Percentiles rank a stretch among this genome's conserved stretches.
Conservation (phyloP, 2,329 filamentous ascomycete genomes). For the Epichloe scottii region DNA sequence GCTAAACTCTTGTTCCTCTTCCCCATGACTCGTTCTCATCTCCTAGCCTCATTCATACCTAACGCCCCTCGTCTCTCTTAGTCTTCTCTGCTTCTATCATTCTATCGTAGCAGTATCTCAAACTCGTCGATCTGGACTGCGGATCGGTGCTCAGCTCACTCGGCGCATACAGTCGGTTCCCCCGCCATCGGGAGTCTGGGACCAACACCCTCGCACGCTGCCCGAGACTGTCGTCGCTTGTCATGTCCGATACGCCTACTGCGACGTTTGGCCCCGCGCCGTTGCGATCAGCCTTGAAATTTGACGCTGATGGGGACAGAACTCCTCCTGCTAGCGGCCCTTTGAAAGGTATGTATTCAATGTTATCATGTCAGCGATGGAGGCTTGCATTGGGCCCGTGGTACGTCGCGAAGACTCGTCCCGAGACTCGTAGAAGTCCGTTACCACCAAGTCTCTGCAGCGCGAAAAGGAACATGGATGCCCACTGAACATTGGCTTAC, state of each 20-base stretch:
- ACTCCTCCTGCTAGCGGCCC: constrained; percentile 23
- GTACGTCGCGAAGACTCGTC: not conserved
- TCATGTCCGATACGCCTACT: constrained; percentile 16
- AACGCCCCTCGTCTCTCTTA: too few species aligned
- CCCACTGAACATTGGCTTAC: constrained; percentile 10
- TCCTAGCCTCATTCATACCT: too few species aligned
- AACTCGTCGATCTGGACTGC: too few species aligned
- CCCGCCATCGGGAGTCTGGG: not conserved
- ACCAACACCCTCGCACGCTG: not conserved
- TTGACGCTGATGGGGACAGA: constrained; percentile 28
- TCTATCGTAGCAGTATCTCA: too few species aligned
- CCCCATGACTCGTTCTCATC: too few species aligned
- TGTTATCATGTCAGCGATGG: not conserved
- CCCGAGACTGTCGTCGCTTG: not conserved
- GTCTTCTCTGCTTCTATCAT: too few species aligned
- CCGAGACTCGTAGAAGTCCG: not conserved
- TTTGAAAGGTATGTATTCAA: constrained; percentile 26
- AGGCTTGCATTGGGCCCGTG: not conserved
- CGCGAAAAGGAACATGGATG: not conserved
- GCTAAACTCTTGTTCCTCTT: too few species aligned
- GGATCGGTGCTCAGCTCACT: too few species aligned
- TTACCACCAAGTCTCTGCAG: not conserved
- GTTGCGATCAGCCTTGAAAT: constrained; percentile 31
- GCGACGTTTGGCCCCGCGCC: constrained; percentile 16
- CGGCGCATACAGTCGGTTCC: not conserved